These are phyloP conservation scores for Rostrohypoxylon terebratum DNA, from an alignment of 495 filamentous ascomycete genomes.

Conservation along the genomic window DNA sequence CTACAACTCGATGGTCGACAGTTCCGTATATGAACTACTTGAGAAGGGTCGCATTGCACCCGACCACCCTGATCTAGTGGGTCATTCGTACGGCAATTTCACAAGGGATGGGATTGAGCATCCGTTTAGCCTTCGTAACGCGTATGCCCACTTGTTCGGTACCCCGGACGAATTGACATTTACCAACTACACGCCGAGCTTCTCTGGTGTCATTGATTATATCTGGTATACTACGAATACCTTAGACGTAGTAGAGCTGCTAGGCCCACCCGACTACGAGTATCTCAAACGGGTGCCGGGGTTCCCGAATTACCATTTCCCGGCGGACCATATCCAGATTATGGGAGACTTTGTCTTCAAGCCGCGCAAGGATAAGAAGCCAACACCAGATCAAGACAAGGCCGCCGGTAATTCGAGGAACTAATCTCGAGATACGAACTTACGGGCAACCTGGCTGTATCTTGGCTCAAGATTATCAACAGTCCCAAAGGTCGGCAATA, in stretches of 20 bases:
- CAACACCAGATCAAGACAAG: constrained; percentile 65
- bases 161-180: constrained; percentile 84
- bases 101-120: constrained; percentile 91
- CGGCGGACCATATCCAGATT: constrained; percentile 94
- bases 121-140: constrained; percentile 91
- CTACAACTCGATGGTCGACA: constrained; percentile 89
- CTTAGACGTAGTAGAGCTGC: constrained; percentile 84
- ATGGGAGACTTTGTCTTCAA: constrained; percentile 94
- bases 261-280: constrained; percentile 90
- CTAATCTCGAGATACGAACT: background rate
- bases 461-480: constrained; percentile 5
- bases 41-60: constrained; percentile 76
- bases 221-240: constrained; percentile 96
- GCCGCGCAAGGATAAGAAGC: constrained; percentile 83
- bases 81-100: constrained; percentile 85
- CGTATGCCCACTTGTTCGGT: constrained; percentile 75
- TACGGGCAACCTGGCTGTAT: background rate
- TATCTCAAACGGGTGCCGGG: constrained; percentile 92
- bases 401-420: constrained; percentile 49
- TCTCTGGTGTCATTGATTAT: constrained; percentile 92
- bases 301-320: constrained; percentile 97
- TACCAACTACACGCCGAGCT: constrained; percentile 95
- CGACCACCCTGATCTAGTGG: constrained; percentile 79
- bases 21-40: constrained; percentile 89
- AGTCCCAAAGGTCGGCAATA: background rate